Conservation (phyloP, 1,139 yeast species). For the Taphrina confusa region DNA sequence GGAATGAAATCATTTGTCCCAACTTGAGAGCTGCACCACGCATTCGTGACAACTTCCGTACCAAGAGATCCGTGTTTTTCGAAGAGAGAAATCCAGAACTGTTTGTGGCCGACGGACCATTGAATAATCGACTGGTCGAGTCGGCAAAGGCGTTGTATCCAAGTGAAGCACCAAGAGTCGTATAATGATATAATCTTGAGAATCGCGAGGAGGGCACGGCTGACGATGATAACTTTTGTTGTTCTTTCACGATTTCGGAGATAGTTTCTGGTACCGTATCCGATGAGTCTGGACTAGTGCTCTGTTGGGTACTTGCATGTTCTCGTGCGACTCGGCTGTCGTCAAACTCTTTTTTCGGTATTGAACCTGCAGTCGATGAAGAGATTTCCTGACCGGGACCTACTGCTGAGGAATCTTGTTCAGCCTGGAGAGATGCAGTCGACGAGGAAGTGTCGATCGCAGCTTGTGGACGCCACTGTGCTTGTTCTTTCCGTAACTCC, state of each 20-base stretch:
- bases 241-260: background rate
- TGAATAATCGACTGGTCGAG: constrained; percentile 68
- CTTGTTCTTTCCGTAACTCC: background rate
- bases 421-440: too few relatives aligned
- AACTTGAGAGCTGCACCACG: constrained; percentile 96
- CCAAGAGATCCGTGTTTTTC: constrained; percentile 81
- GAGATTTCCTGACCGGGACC: too few relatives aligned
- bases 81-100: constrained; percentile 67
- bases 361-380: too few relatives aligned
- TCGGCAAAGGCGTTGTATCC: constrained; percentile 83
- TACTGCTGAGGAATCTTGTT: too few relatives aligned
- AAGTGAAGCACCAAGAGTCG: constrained; percentile 86
- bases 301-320: background rate
- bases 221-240: constrained; percentile 9
- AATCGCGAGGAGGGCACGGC: constrained; percentile 75
- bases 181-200: constrained; percentile 87
- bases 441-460: background rate
- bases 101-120: constrained; percentile 50
- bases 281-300: too few relatives aligned
- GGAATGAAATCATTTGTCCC: constrained; percentile 94
- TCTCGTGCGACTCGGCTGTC: background rate
- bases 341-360: too few relatives aligned
- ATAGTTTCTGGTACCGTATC: background rate
- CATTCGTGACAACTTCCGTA: constrained; percentile 85
- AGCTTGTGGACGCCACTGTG: background rate